Conservation (phyloP, 768 basidiomycete genomes). For the Suillus brevipes region DNA sequence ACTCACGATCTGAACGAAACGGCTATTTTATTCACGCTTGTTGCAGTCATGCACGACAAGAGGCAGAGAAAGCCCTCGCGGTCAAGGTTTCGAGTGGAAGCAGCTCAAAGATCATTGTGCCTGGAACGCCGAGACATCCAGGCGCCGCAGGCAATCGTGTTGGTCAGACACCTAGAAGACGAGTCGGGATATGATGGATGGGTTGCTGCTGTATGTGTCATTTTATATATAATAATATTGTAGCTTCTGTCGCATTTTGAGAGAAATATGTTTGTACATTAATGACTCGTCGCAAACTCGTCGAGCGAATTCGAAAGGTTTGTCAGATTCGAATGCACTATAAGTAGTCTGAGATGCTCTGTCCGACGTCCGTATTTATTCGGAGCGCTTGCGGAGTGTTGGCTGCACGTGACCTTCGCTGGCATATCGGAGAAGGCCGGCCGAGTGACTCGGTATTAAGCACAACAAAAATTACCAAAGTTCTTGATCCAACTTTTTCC, state of each 20-base stretch:
- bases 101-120: slow-evolving; percentile 67
- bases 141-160: slow-evolving; percentile 68
- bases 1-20: slow-evolving; percentile 6
- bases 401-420: neutral
- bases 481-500: slow-evolving; percentile 3
- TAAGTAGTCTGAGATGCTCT: too few relatives aligned
- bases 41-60: slow-evolving; percentile 60
- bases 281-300: neutral
- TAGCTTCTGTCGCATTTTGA: neutral
- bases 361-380: too few relatives aligned
- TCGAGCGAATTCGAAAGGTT: neutral
- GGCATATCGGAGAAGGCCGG: neutral
- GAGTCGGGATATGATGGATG: slow-evolving; percentile 59
- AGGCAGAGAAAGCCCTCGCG: slow-evolving; percentile 58
- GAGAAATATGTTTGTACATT: neutral
- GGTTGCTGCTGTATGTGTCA: neutral
- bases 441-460: neutral
- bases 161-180: slow-evolving; percentile 73
- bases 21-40: slow-evolving; percentile 9
- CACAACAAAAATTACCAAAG: neutral
- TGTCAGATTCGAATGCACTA: too few relatives aligned
- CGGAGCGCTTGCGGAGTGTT: too few relatives aligned
- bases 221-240: slow-evolving; percentile 9
- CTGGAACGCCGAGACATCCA: slow-evolving; percentile 75
- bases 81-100: slow-evolving; percentile 54